Conservation (phyloP, 164 flowering plant genomes). For the Pachysandra terminalis region DNA sequence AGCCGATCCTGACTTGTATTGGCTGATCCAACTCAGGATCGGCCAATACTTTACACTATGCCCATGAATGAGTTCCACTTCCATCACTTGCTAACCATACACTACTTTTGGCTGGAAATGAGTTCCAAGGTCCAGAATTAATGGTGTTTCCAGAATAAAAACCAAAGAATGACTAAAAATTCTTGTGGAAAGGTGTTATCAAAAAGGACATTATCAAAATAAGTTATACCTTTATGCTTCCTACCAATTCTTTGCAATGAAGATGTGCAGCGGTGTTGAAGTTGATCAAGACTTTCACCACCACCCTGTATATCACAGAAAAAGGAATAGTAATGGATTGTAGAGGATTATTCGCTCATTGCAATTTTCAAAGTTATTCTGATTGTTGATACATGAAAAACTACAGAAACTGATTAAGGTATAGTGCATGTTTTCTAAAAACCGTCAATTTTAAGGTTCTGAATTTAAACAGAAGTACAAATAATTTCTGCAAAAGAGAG, state of each 20-base stretch:
- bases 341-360: not conserved
- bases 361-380: not conserved
- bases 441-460: not conserved
- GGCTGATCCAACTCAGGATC: no score
- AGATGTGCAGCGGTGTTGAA: conserved; percentile 60
- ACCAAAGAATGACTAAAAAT: not conserved
- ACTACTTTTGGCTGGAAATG: no score
- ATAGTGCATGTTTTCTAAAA: not conserved
- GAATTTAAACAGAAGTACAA: not conserved
- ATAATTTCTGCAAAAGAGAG: no score
- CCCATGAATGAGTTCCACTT: no score
- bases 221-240: conserved; percentile 64
- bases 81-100: no score
- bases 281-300: conserved; percentile 83
- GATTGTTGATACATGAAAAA: not conserved
- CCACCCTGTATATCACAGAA: conserved; percentile 65
- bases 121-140: no score
- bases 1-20: no score
- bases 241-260: conserved; percentile 52
- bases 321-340: conserved; percentile 6
- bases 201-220: not conserved
- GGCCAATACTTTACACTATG: no score
- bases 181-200: not conserved
- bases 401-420: not conserved
- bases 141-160: no score